Evolutionary conservation across 2,329 filamentous ascomycete species (phyloP).

Genomic region (Clarireedia homoeocarpa): DNA sequence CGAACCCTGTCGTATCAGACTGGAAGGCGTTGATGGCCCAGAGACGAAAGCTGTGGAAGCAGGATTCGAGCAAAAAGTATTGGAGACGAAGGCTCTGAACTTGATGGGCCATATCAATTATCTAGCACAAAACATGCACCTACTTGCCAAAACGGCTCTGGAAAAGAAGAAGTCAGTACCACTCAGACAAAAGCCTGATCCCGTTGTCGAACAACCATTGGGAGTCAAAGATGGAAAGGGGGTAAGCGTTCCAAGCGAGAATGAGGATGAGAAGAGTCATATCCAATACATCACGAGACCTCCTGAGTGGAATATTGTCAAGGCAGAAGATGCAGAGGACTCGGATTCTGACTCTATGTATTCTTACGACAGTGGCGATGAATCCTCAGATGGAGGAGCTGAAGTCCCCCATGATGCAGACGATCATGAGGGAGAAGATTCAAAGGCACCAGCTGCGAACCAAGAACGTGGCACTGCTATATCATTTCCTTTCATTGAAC

Average conservation of each 20-base stretch:
- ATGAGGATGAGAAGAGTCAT: conserved; percentile 47
- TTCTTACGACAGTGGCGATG: conserved; percentile 32
- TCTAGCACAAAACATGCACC: conserved; percentile 61
- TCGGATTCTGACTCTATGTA: conserved; percentile 42
- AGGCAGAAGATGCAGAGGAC: conserved; percentile 33
- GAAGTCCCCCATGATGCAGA: conserved; percentile 31
- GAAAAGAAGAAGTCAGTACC: conserved; percentile 12
- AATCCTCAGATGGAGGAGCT: conserved; percentile 34
- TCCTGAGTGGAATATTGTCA: conserved; percentile 58
- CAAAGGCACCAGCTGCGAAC: conserved; percentile 15
- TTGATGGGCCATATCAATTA: conserved; percentile 71
- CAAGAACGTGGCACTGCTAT: conserved; percentile 66
- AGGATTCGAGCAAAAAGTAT: conserved; percentile 53
- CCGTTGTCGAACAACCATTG: conserved; percentile 1
- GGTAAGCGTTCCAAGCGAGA: conserved; percentile 21
- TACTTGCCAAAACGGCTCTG: conserved; percentile 50
- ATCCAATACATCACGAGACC: conserved; percentile 67
- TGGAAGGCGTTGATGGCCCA: conserved; percentile 53
- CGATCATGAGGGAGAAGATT: conserved; percentile 1
- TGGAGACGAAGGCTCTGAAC: conserved; percentile 48
- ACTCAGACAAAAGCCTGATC: neutral
- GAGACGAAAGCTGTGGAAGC: conserved; percentile 58
- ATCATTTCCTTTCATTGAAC: conserved; percentile 69
- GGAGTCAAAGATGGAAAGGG: conserved; percentile 2
- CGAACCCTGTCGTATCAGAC: conserved; percentile 55